Base-by-base conservation (phyloP, 1,284 basidiomycete species). In the Cutaneotrichosporon sp. region DNA sequence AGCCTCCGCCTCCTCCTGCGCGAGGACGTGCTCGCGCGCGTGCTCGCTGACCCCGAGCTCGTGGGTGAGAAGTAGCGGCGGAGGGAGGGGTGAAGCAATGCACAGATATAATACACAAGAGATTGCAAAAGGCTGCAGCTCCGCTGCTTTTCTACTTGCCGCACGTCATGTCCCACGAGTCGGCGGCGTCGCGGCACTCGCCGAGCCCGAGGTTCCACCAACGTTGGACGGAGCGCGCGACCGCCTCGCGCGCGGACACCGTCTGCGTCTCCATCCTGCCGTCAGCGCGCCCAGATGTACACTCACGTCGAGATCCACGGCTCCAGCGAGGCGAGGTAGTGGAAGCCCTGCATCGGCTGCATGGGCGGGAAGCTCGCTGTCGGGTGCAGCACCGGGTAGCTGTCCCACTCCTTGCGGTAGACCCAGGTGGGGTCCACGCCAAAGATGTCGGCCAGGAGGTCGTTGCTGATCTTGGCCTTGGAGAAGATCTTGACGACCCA, bases 401-500 rank as follows among this genome's bases (percentile, higher is more conserved):
- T 75, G 58, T 80, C 72, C 82, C 82, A 84, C 82, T 89, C 86
- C 77, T 95, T 93, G 62, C 91, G 83, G 67, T 87, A 78, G 9
- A 92, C 84, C 95, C 95, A 98, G 9, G 85, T 84, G 24, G 95
- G 87, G 22, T 85, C 84, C 3, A 72, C 47, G 9, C 81, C 80
- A 73, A 93, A 93, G 29, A 76, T 59, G 24, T 58, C 53, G 29
- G 81, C 77, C 31, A 98, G 80, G 84, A 87, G 89, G 54, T 86
- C 83, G 63, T 93, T 87, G 29, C 82, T 82, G 27, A 95, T 76
- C 6, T 79, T 73, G 27, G 84, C 74, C 66, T 86, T 82, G 0
- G 91, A 95, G 75, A 97, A 97, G 58, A 99, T 89, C 82, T 94
- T 94, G 59, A 92, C 90, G 18, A 85, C 82, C 83, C 86, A 89